Evolutionary conservation across 2,329 filamentous ascomycete genomes (phyloP).

Genomic region (Trichoderma arundinaceum): DNA sequence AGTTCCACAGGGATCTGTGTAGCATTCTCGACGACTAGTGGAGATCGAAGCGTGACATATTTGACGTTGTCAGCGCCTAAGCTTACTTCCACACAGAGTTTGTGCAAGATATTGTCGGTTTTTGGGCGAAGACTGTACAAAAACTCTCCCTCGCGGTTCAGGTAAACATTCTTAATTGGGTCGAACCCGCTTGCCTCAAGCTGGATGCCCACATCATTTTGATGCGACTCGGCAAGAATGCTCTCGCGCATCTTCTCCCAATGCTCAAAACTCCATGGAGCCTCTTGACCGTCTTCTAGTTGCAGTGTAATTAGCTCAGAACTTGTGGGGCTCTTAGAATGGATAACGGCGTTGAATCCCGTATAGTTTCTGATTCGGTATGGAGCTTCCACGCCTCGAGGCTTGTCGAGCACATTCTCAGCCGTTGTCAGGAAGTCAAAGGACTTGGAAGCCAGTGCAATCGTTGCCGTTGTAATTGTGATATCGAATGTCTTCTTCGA

Average conservation of each 20-base stretch:
- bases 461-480: conserved; percentile 90
- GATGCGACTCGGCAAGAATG: conserved; percentile 80
- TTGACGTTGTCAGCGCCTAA: conserved; percentile 96
- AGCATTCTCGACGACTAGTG: conserved; percentile 90
- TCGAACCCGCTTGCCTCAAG: conserved; percentile 96
- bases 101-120: conserved; percentile 82
- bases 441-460: conserved; percentile 90
- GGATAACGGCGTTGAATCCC: conserved; percentile 85
- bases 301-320: conserved; percentile 75
- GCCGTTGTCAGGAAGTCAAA: conserved; percentile 89
- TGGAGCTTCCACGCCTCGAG: conserved; percentile 86
- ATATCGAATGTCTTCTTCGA: conserved; percentile 92
- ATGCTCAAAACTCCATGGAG: conserved; percentile 95
- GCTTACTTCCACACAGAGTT: conserved; percentile 88
- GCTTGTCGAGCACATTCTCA: conserved; percentile 85
- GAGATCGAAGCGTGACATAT: conserved; percentile 93
- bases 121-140: conserved; percentile 89
- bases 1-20: conserved; percentile 96
- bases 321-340: conserved; percentile 71
- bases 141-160: conserved; percentile 93
- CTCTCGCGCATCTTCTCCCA: conserved; percentile 96
- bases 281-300: conserved; percentile 86
- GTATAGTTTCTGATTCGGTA: conserved; percentile 96
- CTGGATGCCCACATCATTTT: conserved; percentile 78
- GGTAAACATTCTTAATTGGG: conserved; percentile 80